Evolutionary conservation across 1,284 basidiomycete genomes (phyloP), one percentile per base, ranked within the genome.

Genomic region (Mycosarcoma maydis): DNA sequence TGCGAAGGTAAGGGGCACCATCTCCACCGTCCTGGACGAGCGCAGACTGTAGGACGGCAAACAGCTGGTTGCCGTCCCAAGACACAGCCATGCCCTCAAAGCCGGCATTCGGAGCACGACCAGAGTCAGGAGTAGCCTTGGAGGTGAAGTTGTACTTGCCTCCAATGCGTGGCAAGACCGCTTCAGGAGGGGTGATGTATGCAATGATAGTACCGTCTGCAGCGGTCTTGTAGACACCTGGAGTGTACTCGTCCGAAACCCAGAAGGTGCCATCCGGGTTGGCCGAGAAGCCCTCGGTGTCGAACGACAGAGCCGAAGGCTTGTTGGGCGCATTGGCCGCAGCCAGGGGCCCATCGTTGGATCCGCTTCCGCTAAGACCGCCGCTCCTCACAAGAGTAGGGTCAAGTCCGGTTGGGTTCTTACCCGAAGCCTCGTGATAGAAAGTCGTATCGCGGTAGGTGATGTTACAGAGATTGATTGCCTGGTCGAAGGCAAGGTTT

Each of bases 181-280:
- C 88, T 7, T 83, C 75, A 0, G 88, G 88, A 0, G 88, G 88
- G 67, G 87, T 84, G 49, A 90, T 88, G 3, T 86, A 85, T 59
- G 87, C 84, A 34, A 89, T 79, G 6, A 90, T 82, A 3, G 83
- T 69, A 4, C 87, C 87, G 75, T 75, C 1, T 82, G 75, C 2
- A 84, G 82, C 81, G 86, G 87, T 23, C 83, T 84, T 68, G 78
- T 89, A 88, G 75, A 90, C 86, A 75, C 88, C 88, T 4, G 89
- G 88, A 0, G 88, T 88, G 76, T 90, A 90, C 81, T 90, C 87
- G 70, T 90, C 88, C 55, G 86, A 87, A 22, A 86, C 83, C 47
- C 43, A 43, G 38, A 48, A 36, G 27, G 33, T 66, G 69, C 87
- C 88, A 74, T 90, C 88, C 0, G 80, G 72, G 66, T 87, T 86